These are phyloP conservation scores for Dichotomopilus funicola DNA, from an alignment of 2,329 filamentous ascomycete genomes.

Conservation along the genomic window DNA sequence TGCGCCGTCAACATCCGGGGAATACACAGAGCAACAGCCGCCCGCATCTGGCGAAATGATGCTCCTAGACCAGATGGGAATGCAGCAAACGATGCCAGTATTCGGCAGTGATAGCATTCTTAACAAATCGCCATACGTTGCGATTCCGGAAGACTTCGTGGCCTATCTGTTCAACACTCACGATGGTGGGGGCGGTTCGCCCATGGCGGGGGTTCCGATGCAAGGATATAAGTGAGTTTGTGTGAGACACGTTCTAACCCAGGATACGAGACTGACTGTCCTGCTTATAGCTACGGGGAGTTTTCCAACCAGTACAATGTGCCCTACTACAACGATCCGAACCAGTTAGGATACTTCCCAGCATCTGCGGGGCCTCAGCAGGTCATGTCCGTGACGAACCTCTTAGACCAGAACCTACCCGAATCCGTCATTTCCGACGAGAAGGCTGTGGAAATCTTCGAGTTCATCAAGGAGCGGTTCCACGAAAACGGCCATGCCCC, in stretches of 20 bases:
- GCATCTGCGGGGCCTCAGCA: conserved; percentile 57
- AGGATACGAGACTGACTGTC: conserved; percentile 22
- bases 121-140: conserved; percentile 76
- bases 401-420: conserved; percentile 72
- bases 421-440: conserved; percentile 79
- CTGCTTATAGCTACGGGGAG: conserved; percentile 43
- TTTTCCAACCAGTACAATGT: conserved; percentile 43
- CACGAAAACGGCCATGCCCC: conserved; percentile 72
- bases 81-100: conserved; percentile 68
- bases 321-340: conserved; percentile 44
- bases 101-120: conserved; percentile 75
- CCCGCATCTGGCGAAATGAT: conserved; percentile 49
- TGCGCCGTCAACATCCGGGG: conserved; percentile 33
- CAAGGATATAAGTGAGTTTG: conserved; percentile 44
- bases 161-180: conserved; percentile 74
- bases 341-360: conserved; percentile 50
- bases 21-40: conserved; percentile 41
- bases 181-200: conserved; percentile 39
- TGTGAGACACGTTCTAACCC: no score
- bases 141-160: conserved; percentile 81
- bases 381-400: conserved; percentile 82
- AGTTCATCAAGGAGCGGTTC: conserved; percentile 75
- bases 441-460: conserved; percentile 75
- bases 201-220: conserved; percentile 46
- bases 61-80: conserved; percentile 55